Base-by-base conservation (phyloP, 2,329 filamentous ascomycete species). In the Colletotrichum neosansevieriae region DNA sequence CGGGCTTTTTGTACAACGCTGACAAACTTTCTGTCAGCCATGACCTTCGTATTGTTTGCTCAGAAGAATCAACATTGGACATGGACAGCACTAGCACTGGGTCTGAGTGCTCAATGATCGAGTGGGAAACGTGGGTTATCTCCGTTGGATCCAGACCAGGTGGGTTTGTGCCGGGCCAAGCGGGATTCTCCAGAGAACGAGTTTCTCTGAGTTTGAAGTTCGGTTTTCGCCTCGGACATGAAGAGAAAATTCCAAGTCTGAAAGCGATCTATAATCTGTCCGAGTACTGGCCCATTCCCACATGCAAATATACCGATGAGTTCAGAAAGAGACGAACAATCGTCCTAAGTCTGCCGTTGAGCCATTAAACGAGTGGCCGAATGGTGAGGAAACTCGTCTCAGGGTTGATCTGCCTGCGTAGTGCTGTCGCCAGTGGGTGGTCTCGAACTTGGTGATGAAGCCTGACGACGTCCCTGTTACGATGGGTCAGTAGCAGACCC, bases 391-490 rank as follows among this genome's bases (percentile, higher is more conserved):
- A 29, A 3, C 13, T 49, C 3, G 54, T 57, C 34, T 58, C 4
- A 7, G 53, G 54, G 6, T 44, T 36, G n/a, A 64, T 45, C 24
- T 59, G 54, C 24, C 58, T 58, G 11, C 62, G 53, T 13, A 64
- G 45, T 12, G 62, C 45, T 11, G n/a, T 32, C n/a, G 62, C 62
- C 5, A 59, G 45, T 2, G 40, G 62, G 24, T 64, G 62, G 21
- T 58, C 62, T 42, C 38, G 67, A 1, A 21, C 21, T 21, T 21
- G 21, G 21, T 21, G 21, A 21, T 4, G 21, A 21, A 21, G 74
- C 74, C 59, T 77, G 76, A 73, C 71, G 76, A 73, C 71, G 19
- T 76, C 76, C 66, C 77, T 75, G 19, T 75, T 58, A 9, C 75
- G 51, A 4, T 67, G 68, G 21, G 32, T 74, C 73, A 13, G 32